These are phyloP conservation scores for Letharia lupina DNA, from an alignment of 495 filamentous ascomycete species.

Conservation along the genomic window DNA sequence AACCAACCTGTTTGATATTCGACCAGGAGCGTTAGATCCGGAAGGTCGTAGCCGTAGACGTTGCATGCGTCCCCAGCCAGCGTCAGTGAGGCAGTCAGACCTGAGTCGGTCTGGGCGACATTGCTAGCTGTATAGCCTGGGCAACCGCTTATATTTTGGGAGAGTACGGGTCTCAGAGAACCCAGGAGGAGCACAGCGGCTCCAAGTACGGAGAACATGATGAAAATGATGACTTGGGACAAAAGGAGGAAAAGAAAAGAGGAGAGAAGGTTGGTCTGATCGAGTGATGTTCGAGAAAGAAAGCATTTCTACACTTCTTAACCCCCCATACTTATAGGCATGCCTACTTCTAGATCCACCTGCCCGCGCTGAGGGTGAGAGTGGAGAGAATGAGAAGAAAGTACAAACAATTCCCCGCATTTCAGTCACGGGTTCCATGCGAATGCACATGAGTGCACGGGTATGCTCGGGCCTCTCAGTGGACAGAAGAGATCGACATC, in stretches of 20 bases:
- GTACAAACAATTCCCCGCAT: neutral
- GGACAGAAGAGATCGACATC: neutral
- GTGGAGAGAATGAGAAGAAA: neutral
- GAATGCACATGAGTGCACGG: neutral
- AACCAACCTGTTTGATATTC: conserved; percentile 66
- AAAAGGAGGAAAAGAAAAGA: no score
- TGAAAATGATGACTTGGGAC: neutral
- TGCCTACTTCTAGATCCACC: no score
- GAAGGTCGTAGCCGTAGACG: conserved; percentile 60
- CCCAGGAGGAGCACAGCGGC: neutral
- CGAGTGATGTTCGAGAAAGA: neutral
- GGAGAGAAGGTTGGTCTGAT: neutral
- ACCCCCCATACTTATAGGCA: neutral
- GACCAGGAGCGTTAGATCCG: conserved; percentile 57
- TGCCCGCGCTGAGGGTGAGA: neutral
- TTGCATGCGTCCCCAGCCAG: conserved; percentile 63
- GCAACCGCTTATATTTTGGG: conserved; percentile 33
- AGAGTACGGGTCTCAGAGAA: neutral
- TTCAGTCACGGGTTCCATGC: neutral
- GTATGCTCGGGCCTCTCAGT: neutral
- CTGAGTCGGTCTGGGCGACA: conserved; percentile 42
- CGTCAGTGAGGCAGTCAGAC: conserved; percentile 55
- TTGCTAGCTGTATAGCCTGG: conserved; percentile 67
- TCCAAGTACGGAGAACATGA: neutral
- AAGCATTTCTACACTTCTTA: neutral